A percentile compares a stretch with the other conserved stretches of the same genome.
phyloP scores from a whole-genome alignment of 2,329 filamentous ascomycete species.

The Parasarocladium wereldwijsianum region DNA sequence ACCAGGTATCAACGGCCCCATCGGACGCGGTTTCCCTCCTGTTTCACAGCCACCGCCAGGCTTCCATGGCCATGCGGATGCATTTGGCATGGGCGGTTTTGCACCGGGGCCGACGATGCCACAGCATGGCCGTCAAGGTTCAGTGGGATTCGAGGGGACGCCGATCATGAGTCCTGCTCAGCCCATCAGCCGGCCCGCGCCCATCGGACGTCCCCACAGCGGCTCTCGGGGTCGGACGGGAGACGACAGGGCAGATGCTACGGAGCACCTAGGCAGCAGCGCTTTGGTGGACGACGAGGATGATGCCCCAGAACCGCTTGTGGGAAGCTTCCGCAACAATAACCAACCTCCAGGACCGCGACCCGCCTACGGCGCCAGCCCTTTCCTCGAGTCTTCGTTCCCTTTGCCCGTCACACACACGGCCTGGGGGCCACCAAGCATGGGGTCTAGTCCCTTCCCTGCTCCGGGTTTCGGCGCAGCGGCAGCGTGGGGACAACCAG shows the following conservation, averaged over 20 bases:
- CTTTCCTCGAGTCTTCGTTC: constrained; percentile 28
- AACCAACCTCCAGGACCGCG: constrained; percentile 34
- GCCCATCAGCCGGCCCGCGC: constrained; percentile 68
- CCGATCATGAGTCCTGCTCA: constrained; percentile 39
- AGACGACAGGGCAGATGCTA: constrained; percentile 52
- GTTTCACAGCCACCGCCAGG: constrained; percentile 21
- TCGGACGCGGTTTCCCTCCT: constrained; percentile 27
- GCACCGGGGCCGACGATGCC: constrained; percentile 21
- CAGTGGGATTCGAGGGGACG: constrained; percentile 49
- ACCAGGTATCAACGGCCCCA: constrained; percentile 32
- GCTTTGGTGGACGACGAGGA: constrained; percentile 70
- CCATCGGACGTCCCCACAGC: constrained; percentile 78
- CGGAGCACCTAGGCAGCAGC: constrained; percentile 76
- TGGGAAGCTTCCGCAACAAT: constrained; percentile 23
- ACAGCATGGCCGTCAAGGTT: constrained; percentile 60
- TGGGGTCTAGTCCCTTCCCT: constrained; percentile 21
- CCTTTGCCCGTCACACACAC: constrained; percentile 16
- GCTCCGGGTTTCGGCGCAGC: constrained; percentile 28
- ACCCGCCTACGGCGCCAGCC: constrained; percentile 23
- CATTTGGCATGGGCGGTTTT: constrained; percentile 19
- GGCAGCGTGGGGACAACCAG: constrained; percentile 2
- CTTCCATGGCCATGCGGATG: constrained; percentile 15
- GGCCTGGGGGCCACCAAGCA: constrained; percentile 24
- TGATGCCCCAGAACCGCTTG: constrained; percentile 15
- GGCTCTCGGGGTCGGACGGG: constrained; percentile 37